Conservation (phyloP, 345 rosid genomes). For the Eucalyptus curtisii region DNA sequence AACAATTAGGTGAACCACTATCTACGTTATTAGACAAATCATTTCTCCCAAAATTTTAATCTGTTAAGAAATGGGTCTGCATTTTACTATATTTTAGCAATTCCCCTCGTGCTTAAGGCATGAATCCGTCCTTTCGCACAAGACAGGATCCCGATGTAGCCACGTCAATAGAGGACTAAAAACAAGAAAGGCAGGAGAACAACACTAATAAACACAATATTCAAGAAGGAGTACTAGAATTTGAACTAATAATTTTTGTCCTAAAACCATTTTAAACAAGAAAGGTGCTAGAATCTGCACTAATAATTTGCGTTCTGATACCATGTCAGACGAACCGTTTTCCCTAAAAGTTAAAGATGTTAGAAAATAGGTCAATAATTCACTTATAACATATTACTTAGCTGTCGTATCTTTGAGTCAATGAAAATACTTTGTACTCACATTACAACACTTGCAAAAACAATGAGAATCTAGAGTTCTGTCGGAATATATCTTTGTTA, state of each 20-base stretch:
- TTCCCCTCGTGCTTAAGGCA: background rate
- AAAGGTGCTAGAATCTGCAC: too few species aligned
- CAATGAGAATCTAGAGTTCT: background rate
- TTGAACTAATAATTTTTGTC: background rate
- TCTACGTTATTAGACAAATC: background rate
- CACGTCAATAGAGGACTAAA: background rate
- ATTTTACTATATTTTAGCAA: too few species aligned
- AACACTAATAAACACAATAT: too few species aligned
- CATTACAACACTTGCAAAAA: background rate
- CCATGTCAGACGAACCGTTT: background rate
- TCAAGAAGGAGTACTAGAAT: background rate
- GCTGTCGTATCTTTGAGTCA: background rate
- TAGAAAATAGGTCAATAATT: background rate
- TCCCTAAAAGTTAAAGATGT: too few species aligned
- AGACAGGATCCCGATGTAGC: background rate
- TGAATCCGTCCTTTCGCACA: background rate
- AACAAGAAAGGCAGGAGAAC: background rate
- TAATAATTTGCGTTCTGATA: background rate
- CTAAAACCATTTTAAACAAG: background rate
- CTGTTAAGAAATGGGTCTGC: background rate
- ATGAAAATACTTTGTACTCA: background rate
- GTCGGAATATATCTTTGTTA: background rate
- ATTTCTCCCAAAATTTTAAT: background rate
- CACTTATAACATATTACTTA: background rate
- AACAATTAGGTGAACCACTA: background rate